A percentile compares a stretch with the other conserved stretches of the same genome.
Conservation (phyloP, 768 basidiomycete genomes). For the Lentinus brumalis region DNA sequence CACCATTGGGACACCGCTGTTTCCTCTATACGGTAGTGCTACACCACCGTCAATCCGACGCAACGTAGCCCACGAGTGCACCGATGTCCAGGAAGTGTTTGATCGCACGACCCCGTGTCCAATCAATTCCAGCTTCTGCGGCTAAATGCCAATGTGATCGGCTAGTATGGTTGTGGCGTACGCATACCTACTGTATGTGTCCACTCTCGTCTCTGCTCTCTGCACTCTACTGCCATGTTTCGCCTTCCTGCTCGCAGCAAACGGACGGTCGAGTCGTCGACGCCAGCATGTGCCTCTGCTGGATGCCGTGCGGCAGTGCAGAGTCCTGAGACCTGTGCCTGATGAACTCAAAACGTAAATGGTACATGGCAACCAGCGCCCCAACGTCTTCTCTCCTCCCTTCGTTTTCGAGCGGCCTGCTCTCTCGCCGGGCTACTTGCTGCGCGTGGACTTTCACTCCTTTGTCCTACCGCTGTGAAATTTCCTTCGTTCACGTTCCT, state of each 20-base stretch:
- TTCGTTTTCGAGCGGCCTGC: neutral
- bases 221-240: neutral
- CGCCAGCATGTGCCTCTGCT: too few species aligned
- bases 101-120: neutral
- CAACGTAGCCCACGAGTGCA: too few species aligned
- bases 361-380: slow-evolving; percentile 15
- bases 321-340: neutral
- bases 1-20: too few species aligned
- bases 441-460: slow-evolving; percentile 13
- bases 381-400: slow-evolving; percentile 4
- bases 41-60: too few species aligned
- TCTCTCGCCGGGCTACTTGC: neutral
- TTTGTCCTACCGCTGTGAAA: slow-evolving; percentile 5
- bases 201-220: neutral
- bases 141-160: neutral
- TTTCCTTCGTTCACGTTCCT: neutral
- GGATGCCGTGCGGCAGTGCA: neutral
- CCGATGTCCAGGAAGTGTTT: too few species aligned
- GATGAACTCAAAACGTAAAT: slow-evolving; percentile 7
- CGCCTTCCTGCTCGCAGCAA: neutral
- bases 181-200: slow-evolving; percentile 13
- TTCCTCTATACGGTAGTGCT: too few species aligned
- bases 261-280: neutral
- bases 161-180: neutral
- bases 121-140: neutral